Conservation (phyloP, 2,329 filamentous ascomycete species). For the Aspergillus nomiae region DNA sequence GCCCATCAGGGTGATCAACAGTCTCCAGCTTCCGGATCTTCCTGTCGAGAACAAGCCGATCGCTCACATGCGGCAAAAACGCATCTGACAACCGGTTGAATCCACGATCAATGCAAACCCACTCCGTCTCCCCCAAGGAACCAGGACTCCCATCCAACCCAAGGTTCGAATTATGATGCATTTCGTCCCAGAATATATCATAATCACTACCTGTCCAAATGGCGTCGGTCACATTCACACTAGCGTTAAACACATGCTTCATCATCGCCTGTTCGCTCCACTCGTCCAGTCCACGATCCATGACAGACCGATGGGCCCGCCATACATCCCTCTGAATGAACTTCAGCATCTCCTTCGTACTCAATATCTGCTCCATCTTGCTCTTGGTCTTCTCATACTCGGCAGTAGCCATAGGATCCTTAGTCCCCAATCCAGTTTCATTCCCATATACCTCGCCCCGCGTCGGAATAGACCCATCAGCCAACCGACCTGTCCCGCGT, state of each 20-base stretch:
- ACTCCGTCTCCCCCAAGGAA: constrained; percentile 29
- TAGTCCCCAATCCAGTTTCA: constrained; percentile 18
- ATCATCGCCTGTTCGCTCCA: constrained; percentile 30
- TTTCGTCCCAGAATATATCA: constrained; percentile 37
- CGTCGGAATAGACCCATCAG: constrained; percentile 29
- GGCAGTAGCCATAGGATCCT: constrained; percentile 11
- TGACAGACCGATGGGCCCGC: constrained; percentile 22
- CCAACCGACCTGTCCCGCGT: constrained; percentile 18
- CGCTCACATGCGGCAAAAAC: constrained; percentile 35
- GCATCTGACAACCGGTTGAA: constrained; percentile 39
- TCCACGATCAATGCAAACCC: constrained; percentile 36
- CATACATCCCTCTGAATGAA: constrained; percentile 26
- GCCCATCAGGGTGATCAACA: constrained; percentile 10
- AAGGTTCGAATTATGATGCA: constrained; percentile 37
- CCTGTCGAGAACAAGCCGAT: constrained; percentile 24
- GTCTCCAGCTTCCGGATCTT: constrained; percentile 27
- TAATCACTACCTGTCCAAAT: constrained; percentile 35
- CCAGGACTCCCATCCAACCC: constrained; percentile 30
- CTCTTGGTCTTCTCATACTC: constrained; percentile 17
- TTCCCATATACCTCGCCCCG: constrained; percentile 21
- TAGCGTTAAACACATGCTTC: constrained; percentile 37
- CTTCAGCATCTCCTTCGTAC: constrained; percentile 20
- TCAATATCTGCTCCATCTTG: constrained; percentile 22
- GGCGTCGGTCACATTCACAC: constrained; percentile 42
- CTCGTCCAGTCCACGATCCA: constrained; percentile 28